Evolutionary conservation across 139 green algal genomes (phyloP).

Genomic region (Tetradesmus lagerheimii): DNA sequence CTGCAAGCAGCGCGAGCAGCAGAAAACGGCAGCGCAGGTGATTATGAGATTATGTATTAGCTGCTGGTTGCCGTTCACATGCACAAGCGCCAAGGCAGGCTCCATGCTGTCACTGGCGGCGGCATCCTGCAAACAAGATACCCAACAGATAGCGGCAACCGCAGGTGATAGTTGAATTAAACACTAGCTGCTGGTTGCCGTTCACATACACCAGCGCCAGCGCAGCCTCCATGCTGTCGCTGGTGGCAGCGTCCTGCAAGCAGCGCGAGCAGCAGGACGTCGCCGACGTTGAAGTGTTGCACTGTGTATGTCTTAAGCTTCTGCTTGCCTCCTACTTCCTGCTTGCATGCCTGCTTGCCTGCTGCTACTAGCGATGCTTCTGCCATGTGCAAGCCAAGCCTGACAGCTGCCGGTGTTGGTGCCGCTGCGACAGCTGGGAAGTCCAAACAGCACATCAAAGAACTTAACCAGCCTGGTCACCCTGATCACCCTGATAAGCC

Average conservation of each 20-base stretch:
- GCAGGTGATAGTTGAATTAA: too few species aligned
- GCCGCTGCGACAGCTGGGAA: background rate
- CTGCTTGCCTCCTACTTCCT: background rate
- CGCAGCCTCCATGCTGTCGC: background rate
- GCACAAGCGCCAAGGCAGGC: background rate
- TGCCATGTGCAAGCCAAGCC: too few species aligned
- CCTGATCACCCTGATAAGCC: too few species aligned
- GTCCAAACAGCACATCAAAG: background rate
- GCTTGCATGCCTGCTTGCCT: too few species aligned
- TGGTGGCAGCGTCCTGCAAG: background rate
- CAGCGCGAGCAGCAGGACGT: background rate
- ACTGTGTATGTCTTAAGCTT: too few species aligned
- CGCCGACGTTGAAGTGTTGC: too few species aligned
- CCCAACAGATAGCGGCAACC: too few species aligned
- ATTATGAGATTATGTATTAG: too few species aligned
- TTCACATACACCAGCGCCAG: background rate
- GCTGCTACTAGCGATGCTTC: background rate
- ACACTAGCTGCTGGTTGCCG: background rate
- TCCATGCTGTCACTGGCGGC: conserved; percentile 4
- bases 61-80: background rate
- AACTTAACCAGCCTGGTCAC: too few species aligned
- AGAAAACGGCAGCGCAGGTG: background rate
- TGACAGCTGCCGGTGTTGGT: background rate
- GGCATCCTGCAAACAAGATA: conserved; percentile 27
- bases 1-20: conserved; percentile 13